Percentiles rank a stretch among this genome's conserved stretches.
phyloP scores from a whole-genome alignment of 495 filamentous ascomycete genomes.

The Penicillium verhagenii region DNA sequence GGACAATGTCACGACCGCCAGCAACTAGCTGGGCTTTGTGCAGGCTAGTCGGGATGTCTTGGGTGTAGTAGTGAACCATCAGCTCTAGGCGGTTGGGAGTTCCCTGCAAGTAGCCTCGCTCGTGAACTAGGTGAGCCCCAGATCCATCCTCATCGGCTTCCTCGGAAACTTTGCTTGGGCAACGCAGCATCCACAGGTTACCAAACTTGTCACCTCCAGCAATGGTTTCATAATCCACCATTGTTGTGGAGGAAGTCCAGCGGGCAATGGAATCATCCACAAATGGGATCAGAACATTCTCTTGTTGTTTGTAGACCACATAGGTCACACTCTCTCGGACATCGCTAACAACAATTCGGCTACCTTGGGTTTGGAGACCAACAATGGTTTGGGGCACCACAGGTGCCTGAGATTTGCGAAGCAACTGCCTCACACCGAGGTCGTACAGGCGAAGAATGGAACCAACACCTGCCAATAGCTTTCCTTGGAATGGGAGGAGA shows the following conservation, averaged over 20 bases:
- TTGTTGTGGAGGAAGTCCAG: constrained; percentile 82
- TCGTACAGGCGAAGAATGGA: constrained; percentile 83
- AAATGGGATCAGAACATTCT: constrained; percentile 89
- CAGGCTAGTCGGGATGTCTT: constrained; percentile 89
- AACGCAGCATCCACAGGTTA: constrained; percentile 89
- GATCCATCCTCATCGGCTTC: constrained; percentile 91
- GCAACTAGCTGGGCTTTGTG: constrained; percentile 88
- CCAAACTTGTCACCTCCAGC: constrained; percentile 98
- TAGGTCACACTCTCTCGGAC: constrained; percentile 87
- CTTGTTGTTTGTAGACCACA: constrained; percentile 89
- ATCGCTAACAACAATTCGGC: constrained; percentile 87
- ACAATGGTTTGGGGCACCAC: constrained; percentile 81
- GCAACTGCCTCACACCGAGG: constrained; percentile 82
- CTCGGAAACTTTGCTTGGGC: constrained; percentile 80
- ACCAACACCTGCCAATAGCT: constrained; percentile 80
- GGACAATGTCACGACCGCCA: constrained; percentile 83
- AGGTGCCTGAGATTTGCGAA: constrained; percentile 84
- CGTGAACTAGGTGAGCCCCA: constrained; percentile 84
- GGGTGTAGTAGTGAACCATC: constrained; percentile 82
- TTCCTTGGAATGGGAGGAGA: constrained; percentile 87
- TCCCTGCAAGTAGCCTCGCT: constrained; percentile 84
- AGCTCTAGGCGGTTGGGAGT: constrained; percentile 79
- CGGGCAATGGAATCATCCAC: constrained; percentile 84
- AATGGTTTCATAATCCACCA: constrained; percentile 97
- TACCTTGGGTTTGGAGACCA: constrained; percentile 86